These are phyloP conservation scores for Raddia distichophylla DNA, from an alignment of 176 grass and related monocot genomes.

Conservation along the genomic window DNA sequence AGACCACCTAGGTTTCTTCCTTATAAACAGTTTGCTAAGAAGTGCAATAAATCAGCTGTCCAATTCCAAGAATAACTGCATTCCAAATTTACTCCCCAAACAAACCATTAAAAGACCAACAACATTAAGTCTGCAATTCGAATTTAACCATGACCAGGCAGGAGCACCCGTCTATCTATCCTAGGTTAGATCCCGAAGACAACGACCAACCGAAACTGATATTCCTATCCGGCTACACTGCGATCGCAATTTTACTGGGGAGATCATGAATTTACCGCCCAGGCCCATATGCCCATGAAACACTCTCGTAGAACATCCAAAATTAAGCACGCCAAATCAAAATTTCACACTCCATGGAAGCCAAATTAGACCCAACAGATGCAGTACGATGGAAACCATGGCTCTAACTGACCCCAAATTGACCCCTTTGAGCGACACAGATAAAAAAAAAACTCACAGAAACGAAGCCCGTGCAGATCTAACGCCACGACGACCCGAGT, in stretches of 20 bases:
- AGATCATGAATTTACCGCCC: not conserved
- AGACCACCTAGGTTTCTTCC: too few relatives aligned
- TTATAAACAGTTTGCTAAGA: not conserved
- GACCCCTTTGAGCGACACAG: not conserved
- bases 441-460: not conserved
- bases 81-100: conserved; percentile 5
- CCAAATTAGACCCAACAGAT: not conserved
- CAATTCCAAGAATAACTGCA: not conserved
- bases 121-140: not conserved
- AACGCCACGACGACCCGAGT: not conserved
- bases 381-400: not conserved
- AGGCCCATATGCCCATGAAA: not conserved
- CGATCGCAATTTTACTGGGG: not conserved
- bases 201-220: not conserved
- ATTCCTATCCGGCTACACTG: not conserved
- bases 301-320: not conserved
- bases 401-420: conserved; percentile 1
- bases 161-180: not conserved
- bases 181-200: conserved; percentile 21
- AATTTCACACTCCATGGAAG: not conserved
- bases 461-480: conserved; percentile 4
- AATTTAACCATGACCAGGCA: not conserved
- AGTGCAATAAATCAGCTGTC: not conserved
- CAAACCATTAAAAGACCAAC: not conserved
- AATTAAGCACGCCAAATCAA: too few relatives aligned